These are phyloP conservation scores for Colletotrichum lupini DNA, from an alignment of 2,329 filamentous ascomycete species.

Conservation along the genomic window DNA sequence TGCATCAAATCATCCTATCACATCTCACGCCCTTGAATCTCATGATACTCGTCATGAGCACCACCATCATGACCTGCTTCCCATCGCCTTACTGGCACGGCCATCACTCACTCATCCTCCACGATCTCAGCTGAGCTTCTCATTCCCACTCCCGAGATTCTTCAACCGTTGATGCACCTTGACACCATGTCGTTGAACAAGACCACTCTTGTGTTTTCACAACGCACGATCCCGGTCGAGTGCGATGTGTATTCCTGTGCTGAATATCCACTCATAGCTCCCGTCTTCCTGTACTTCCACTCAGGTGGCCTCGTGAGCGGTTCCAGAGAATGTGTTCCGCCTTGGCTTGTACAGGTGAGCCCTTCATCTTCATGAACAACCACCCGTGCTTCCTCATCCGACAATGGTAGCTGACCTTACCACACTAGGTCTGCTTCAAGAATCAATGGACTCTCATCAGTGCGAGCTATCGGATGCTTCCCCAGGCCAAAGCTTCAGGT, in stretches of 20 bases:
- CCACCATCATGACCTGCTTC: neutral
- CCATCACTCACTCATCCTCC: neutral
- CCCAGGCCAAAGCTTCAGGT: slow-evolving; percentile 42
- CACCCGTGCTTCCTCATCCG: neutral
- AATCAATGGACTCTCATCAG: slow-evolving; percentile 49
- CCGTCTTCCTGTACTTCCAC: slow-evolving; percentile 51
- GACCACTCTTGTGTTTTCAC: slow-evolving; percentile 43
- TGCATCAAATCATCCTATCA: neutral
- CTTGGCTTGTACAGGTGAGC: slow-evolving; percentile 49
- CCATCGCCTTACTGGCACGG: too few species aligned
- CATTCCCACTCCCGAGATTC: too few species aligned
- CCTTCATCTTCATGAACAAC: neutral
- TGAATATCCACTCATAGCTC: slow-evolving; percentile 39
- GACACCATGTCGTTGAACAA: slow-evolving; percentile 34
- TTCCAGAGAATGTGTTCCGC: slow-evolving; percentile 44
- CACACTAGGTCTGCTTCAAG: slow-evolving; percentile 41
- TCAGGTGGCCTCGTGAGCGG: slow-evolving; percentile 48
- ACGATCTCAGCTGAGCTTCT: neutral
- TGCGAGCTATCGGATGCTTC: slow-evolving; percentile 49
- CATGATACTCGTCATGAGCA: neutral
- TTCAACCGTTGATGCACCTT: neutral
- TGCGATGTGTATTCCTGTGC: slow-evolving; percentile 47
- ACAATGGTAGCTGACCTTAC: neutral
- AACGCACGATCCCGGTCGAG: slow-evolving; percentile 46
- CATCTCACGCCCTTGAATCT: neutral